A percentile compares a stretch with the other conserved stretches of the same genome.
These are phyloP conservation scores for Tulasnella sp. DNA, from an alignment of 768 basidiomycete genomes.

Conservation along the genomic window DNA sequence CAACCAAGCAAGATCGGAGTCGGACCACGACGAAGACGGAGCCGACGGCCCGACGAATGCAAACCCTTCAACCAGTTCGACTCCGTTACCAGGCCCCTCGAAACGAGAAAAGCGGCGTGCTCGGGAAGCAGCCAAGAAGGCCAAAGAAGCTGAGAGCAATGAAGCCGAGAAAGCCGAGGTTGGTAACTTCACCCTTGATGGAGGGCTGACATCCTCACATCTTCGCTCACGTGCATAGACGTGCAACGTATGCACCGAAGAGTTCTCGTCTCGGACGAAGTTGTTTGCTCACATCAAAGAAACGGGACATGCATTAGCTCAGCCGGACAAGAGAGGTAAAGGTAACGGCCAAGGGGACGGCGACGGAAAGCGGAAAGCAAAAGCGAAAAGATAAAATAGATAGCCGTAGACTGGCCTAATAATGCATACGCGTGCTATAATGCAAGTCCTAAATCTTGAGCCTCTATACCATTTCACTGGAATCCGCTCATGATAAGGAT, in stretches of 20 bases:
- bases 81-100: constrained; percentile 29
- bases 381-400: constrained; percentile 1
- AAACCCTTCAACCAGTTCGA: neutral
- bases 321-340: neutral
- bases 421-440: neutral
- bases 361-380: neutral
- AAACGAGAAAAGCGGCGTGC: constrained; percentile 78
- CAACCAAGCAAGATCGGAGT: neutral
- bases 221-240: constrained; percentile 19
- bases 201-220: neutral
- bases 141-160: constrained; percentile 27
- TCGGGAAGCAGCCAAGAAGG: constrained; percentile 61
- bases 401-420: neutral
- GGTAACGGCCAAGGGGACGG: neutral
- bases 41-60: neutral
- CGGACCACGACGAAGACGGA: neutral
- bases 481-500: neutral
- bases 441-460: neutral
- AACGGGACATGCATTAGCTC: constrained; percentile 48
- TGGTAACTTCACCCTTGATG: neutral
- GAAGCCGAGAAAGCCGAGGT: neutral
- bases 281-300: constrained; percentile 63
- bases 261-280: constrained; percentile 58
- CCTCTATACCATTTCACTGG: neutral
- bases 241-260: constrained; percentile 59